Base-by-base conservation (phyloP, 2,329 filamentous ascomycete genomes). In the Xenoacremonium recifei region DNA sequence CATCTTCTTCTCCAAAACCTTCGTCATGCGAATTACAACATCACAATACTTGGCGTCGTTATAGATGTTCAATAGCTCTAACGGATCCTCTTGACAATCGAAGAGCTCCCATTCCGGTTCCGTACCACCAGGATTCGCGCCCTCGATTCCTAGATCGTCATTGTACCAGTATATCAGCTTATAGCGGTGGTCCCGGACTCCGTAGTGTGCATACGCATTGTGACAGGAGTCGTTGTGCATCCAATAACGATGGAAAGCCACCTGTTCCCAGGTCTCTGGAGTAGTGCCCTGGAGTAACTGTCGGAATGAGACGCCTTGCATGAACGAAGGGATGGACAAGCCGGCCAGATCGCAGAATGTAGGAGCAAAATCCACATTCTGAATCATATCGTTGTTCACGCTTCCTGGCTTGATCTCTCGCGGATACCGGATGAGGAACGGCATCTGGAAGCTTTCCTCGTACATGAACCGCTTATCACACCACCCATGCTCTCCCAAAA, bases 141-240 rank as follows among this genome's bases (percentile, higher is more conserved):
- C 75, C 15, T 65, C 62, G 1, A 76, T 40, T 0, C 66, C 72
- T 12, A 77, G 62, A 9, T 62, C 64, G 49, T 77, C 70, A 36
- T 74, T 74, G 46, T 78, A 79, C 75, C 74, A 79, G 55, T 76
- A 78, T n/a, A 78, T 79, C 3, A 79, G 49, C 64, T 79, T 79
- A 49, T 77, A 77, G 3, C 72, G 54, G 49, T 73, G 70, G 45
- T 78, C 63, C 0, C 75, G 63, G 5, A 76, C 62, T 2, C 75
- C 75, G 40, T 78, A 78, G 52, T 79, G 75, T 0, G 75, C 74
- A 45, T 70, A 69, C 0, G 70, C 71, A 6, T 75, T 51, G 45
- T 79, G 74, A 7, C 73, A 71, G 1, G 65, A 54, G 42, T 79
- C 74, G 17, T 67, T 66, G 53, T 78, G 71, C 75, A 78, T 78